Evolutionary conservation across 2,329 filamentous ascomycete genomes (phyloP), one percentile per base, ranked within the genome.

Genomic region (Biscogniauxia mediterranea): DNA sequence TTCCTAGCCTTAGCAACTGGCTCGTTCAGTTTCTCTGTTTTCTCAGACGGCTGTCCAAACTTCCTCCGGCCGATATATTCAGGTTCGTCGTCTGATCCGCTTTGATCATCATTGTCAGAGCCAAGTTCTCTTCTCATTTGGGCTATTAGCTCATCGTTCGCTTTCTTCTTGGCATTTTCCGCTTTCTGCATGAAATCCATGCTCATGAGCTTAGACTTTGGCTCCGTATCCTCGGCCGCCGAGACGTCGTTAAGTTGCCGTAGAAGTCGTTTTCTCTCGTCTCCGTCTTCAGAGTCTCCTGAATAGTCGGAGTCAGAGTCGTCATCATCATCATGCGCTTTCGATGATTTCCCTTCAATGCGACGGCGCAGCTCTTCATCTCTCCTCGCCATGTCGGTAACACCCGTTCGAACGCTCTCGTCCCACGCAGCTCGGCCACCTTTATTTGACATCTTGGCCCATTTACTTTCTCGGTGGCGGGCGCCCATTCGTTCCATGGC

Each of bases 171-270:
- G 46, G 87, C 83, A 26, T 89, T 90, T 71, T 97, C 93, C 1
- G 93, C 92, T 67, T 89, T 92, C 70, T 89, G 87, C 95, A 99
- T 98, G 74, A 99, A 99, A 63, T 92, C 91, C 89, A 99, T 92
- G 56, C 85, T 84, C 76, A 91, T 87, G 6, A 99, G 79, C 68
- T 86, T 89, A 15, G 89, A 88, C 67, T 84, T 81, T 0, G 85
- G 84, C 19, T 73, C 79, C n/a, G 78, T 78, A 21, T 84, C 82
- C 15, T 81, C 77, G 8, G 78, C 72, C 38, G 79, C 78, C 9
- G 80, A 76, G 19, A 78, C 76, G 17, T 78, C 78, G 62, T 78
- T 79, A 55, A 83, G 77, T 64, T 83, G 73, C 49, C 77, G 77
- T 51, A 88, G 74, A 13, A 86, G 72, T 42, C 80, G 77, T 61